Percentiles rank a stretch among this genome's conserved stretches.
phyloP scores from a whole-genome alignment of 768 basidiomycete genomes.

The Macrocybe gigantea region DNA sequence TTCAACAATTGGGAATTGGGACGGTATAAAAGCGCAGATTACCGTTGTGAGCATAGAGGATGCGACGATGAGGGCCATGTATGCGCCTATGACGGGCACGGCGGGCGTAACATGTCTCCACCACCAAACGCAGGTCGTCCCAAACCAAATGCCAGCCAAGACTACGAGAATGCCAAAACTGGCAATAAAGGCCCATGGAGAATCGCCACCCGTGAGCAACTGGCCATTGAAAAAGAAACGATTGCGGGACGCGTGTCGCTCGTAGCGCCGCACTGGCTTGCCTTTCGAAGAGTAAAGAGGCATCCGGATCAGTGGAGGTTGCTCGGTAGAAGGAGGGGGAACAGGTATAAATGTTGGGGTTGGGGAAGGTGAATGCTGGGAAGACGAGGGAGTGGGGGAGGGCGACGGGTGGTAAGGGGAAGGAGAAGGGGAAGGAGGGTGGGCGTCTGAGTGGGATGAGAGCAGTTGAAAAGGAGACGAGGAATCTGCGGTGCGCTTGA shows the following conservation, averaged over 20 bases:
- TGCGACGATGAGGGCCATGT: slow-evolving; percentile 56
- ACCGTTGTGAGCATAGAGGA: slow-evolving; percentile 77
- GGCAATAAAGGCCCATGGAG: slow-evolving; percentile 73
- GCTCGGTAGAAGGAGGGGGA: neutral
- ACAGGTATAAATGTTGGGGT: slow-evolving; percentile 7
- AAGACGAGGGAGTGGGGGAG: slow-evolving; percentile 10
- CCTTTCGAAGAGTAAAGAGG: slow-evolving; percentile 18
- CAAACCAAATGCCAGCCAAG: slow-evolving; percentile 80
- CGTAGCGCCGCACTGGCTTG: slow-evolving; percentile 47
- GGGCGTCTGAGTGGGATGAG: slow-evolving; percentile 17
- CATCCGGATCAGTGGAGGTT: no score
- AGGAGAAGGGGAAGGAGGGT: slow-evolving; percentile 7
- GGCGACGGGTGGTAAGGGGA: slow-evolving; percentile 10
- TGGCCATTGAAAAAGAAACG: slow-evolving; percentile 69
- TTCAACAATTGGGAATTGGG: neutral
- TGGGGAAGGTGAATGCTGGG: slow-evolving; percentile 12
- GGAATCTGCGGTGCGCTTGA: slow-evolving; percentile 3
- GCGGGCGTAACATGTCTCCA: slow-evolving; percentile 53
- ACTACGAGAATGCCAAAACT: slow-evolving; percentile 56
- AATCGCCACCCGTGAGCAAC: slow-evolving; percentile 81
- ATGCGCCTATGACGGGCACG: slow-evolving; percentile 48
- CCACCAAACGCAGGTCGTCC: slow-evolving; percentile 84
- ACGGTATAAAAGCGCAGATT: slow-evolving; percentile 17
- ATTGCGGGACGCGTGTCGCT: slow-evolving; percentile 68
- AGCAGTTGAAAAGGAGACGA: neutral